Evolutionary conservation across 139 green algal species (phyloP).

Genomic region (Chlorella sp.): DNA sequence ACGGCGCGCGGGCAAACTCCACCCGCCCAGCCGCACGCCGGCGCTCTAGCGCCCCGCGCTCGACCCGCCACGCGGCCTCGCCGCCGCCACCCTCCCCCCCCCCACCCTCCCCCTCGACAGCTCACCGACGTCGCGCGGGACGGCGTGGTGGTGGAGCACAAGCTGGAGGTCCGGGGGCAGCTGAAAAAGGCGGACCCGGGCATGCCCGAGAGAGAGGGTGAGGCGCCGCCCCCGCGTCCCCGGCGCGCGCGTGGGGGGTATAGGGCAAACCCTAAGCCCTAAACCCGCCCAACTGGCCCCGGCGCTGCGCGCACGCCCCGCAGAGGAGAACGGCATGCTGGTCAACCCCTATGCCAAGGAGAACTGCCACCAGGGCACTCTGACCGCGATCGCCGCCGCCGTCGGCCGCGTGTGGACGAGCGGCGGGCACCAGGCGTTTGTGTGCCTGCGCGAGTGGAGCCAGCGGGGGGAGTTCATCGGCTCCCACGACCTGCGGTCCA

Average conservation of each 20-base stretch:
- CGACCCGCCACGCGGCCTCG: too few relatives aligned
- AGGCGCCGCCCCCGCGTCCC: too few relatives aligned
- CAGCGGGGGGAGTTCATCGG: slow-evolving; percentile 8
- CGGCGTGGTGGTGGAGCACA: neutral
- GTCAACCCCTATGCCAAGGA: neutral
- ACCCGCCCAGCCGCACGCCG: too few relatives aligned
- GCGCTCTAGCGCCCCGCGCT: too few relatives aligned
- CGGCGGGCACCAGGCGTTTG: slow-evolving; percentile 28
- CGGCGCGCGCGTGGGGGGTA: too few relatives aligned
- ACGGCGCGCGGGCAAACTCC: too few relatives aligned
- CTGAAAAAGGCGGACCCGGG: neutral
- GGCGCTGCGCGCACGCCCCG: neutral
- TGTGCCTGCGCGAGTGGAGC: slow-evolving; percentile 45
- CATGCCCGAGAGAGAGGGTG: neutral
- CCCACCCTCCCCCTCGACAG: neutral
- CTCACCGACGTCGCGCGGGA: neutral
- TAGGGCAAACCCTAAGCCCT: too few relatives aligned
- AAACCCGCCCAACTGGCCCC: too few relatives aligned
- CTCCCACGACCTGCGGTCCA: slow-evolving; percentile 21
- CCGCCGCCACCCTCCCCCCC: neutral
- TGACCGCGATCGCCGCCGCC: slow-evolving; percentile 32
- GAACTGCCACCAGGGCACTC: slow-evolving; percentile 39
- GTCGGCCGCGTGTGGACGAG: slow-evolving; percentile 41
- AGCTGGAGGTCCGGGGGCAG: slow-evolving; percentile 11
- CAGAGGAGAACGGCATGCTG: slow-evolving; percentile 11